Base-by-base conservation (phyloP, 768 basidiomycete genomes). In the Russula virescens region DNA sequence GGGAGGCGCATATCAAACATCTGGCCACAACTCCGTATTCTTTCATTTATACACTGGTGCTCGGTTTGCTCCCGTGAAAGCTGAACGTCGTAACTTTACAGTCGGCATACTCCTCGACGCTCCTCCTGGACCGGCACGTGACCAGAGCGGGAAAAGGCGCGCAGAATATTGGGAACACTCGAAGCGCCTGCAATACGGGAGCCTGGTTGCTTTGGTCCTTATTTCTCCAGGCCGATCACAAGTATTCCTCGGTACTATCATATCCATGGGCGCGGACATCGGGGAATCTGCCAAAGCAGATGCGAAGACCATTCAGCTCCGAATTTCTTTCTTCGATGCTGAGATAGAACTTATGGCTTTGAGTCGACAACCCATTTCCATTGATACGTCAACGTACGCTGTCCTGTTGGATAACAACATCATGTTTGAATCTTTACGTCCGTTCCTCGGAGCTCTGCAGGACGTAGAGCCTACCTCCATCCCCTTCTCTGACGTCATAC, bases 31-130 rank as follows among this genome's bases (percentile, higher is more conserved):
- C 35, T 76, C 76, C 0, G 69, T 84, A 6, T 79, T 85, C 73
- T 86, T 87, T 77, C 83, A 86, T 31, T 72, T 88, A 3, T 86
- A 87, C 71, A 81, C 83, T 26, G 76, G 79, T 51, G 78, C 81
- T 60, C 65, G 71, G 5, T 86, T 88, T 62, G 61, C 65, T 2
- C 73, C 79, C 2, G 61, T 83, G 42, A 71, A 75, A 21, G 78
- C 85, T 0, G 81, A 84, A 45, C 73, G 78, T n/a, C 76, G 79
- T 13, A 83, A 82, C 2, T 71, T 88, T 28, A 77, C 81, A 0
- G 76, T 79, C 13, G 75, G 76, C 1, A 64, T 89, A 1, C 58
- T 70, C 0, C 67, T 85, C 26, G 78, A 82, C 61, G 66, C 85
- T 0, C 87, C 89, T 23, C 81, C 84, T 4, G 84, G 82, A 1